Conservation (phyloP, 2,329 filamentous ascomycete genomes). For the Lanzia echinophila region DNA sequence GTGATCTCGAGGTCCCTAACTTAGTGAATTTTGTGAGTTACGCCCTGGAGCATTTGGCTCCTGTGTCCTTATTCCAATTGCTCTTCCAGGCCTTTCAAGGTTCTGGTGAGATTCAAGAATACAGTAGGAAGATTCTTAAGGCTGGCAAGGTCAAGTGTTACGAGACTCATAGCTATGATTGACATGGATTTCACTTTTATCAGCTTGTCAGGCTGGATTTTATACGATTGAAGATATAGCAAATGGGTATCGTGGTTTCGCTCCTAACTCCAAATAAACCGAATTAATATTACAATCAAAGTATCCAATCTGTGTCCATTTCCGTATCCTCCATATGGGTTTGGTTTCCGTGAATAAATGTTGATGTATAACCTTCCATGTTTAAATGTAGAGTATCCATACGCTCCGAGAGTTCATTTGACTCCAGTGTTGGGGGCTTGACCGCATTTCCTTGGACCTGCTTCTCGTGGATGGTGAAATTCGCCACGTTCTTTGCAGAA, state of each 20-base stretch:
- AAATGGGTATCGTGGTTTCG: conserved; percentile 16
- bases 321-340: conserved; percentile 13
- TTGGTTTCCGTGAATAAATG: conserved; percentile 18
- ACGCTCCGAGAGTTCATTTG: conserved; percentile 28
- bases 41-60: too few species aligned
- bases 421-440: conserved; percentile 34
- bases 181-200: too few species aligned
- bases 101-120: too few species aligned
- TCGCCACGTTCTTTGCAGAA: conserved; percentile 30
- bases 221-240: neutral
- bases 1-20: conserved; percentile 12
- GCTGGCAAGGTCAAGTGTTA: too few species aligned
- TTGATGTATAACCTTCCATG: conserved; percentile 28
- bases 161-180: too few species aligned
- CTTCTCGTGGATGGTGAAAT: conserved; percentile 48
- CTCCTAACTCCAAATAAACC: conserved; percentile 10
- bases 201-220: too few species aligned
- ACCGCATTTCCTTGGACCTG: conserved; percentile 33
- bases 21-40: neutral
- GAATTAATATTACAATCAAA: conserved; percentile 15
- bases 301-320: conserved; percentile 24
- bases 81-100: too few species aligned
- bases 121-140: too few species aligned
- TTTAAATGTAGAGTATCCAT: conserved; percentile 28
- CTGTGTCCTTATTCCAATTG: too few species aligned